Percentiles rank a stretch among this genome's conserved stretches.
phyloP scores from a whole-genome alignment of 345 rosid genomes.

The Arabidopsis arenosa region DNA sequence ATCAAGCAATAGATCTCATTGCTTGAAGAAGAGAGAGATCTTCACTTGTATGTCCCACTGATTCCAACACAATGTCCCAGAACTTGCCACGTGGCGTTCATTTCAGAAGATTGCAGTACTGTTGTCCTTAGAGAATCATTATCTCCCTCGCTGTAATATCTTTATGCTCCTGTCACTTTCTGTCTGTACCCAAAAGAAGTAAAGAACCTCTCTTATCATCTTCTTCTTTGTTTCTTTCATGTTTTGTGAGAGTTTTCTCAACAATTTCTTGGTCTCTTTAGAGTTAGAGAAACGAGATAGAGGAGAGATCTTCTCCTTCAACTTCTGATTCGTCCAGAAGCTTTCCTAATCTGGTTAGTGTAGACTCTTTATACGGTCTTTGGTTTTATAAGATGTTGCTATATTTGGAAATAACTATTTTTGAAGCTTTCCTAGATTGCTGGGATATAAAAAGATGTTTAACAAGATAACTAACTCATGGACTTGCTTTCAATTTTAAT shows the following conservation, averaged over 20 bases:
- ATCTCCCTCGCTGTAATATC: conserved; percentile 45
- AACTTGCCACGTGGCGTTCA: conserved; percentile 41
- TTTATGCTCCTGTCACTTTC: conserved; percentile 46
- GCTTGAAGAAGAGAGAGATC: background rate
- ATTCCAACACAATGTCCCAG: conserved; percentile 32
- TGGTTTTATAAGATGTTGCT: conserved; percentile 14
- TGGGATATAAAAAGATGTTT: conserved; percentile 9
- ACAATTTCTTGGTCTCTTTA: background rate
- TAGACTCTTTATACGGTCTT: background rate
- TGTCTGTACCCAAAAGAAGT: conserved; percentile 38
- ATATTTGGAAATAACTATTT: conserved; percentile 33
- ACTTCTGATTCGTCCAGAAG: conserved; percentile 39
- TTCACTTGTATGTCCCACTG: background rate
- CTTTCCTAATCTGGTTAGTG: conserved; percentile 39
- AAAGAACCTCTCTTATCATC: conserved; percentile 33
- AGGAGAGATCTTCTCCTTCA: conserved; percentile 6
- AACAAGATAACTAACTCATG: conserved; percentile 5
- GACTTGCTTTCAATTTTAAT: conserved; percentile 11
- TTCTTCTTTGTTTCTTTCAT: conserved; percentile 42
- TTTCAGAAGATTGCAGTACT: conserved; percentile 26
- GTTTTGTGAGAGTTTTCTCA: conserved; percentile 8
- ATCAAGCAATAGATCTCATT: conserved; percentile 42
- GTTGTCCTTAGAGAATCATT: conserved; percentile 41
- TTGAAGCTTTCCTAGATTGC: conserved; percentile 1
- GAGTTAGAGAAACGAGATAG: conserved; percentile 7